Conservation (phyloP, 2,329 filamentous ascomycete species). For the Dactylonectria macrodidyma region DNA sequence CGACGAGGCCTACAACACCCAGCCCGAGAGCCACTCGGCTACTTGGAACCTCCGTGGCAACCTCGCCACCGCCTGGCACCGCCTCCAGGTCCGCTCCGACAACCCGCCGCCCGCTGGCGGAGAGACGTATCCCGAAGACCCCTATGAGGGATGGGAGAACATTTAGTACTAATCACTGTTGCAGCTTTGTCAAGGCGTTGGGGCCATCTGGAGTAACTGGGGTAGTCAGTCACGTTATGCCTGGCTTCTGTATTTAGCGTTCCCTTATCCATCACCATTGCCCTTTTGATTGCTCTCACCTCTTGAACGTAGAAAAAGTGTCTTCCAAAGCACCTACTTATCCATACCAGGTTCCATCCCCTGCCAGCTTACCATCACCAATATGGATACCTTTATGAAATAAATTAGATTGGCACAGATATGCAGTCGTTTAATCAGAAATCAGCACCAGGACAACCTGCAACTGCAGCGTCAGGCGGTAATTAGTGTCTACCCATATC, state of each 20-base stretch:
- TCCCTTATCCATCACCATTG: too few species aligned
- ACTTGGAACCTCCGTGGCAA: slow-evolving; percentile 78
- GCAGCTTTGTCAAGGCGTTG: background rate
- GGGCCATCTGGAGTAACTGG: background rate
- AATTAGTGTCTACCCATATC: slow-evolving; percentile 39
- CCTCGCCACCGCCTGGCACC: slow-evolving; percentile 78
- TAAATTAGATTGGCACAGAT: background rate
- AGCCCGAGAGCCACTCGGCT: slow-evolving; percentile 72
- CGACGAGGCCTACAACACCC: slow-evolving; percentile 77
- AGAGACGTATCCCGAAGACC: slow-evolving; percentile 11
- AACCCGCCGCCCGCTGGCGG: slow-evolving; percentile 39
- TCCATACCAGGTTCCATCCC: background rate
- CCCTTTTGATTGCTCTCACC: too few species aligned
- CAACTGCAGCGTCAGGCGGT: slow-evolving; percentile 1
- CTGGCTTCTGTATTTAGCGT: too few species aligned
- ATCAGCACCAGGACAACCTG: slow-evolving; percentile 10
- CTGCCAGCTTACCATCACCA: background rate
- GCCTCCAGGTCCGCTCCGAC: slow-evolving; percentile 60
- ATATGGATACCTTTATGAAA: background rate
- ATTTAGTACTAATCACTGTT: slow-evolving; percentile 7
- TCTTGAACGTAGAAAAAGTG: too few species aligned
- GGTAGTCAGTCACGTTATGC: too few species aligned
- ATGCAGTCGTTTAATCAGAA: slow-evolving; percentile 6
- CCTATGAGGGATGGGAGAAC: slow-evolving; percentile 22
- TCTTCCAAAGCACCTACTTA: too few species aligned